These are phyloP conservation scores for Hippophae rhamnoides DNA, from an alignment of 306 rosid genomes.

Conservation along the genomic window DNA sequence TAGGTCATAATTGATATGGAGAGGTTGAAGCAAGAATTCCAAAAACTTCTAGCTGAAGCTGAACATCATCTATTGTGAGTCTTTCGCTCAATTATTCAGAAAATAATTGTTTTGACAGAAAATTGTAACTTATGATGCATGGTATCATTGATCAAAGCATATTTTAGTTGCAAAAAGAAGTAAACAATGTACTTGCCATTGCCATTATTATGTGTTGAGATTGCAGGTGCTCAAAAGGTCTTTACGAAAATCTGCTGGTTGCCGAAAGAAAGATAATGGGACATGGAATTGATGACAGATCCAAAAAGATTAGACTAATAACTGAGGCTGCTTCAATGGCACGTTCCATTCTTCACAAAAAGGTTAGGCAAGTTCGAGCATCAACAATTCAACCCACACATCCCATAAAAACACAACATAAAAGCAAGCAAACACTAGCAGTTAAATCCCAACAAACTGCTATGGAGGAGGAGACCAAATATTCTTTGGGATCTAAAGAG, in stretches of 20 bases:
- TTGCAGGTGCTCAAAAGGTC: slow-evolving; percentile 57
- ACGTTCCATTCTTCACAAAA: slow-evolving; percentile 69
- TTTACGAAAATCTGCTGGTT: slow-evolving; percentile 47
- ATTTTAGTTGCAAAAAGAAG: too few species aligned
- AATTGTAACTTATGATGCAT: too few species aligned
- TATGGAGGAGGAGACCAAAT: slow-evolving; percentile 17
- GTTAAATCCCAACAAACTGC: slow-evolving; percentile 20
- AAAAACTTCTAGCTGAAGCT: slow-evolving; percentile 45
- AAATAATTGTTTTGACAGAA: too few species aligned
- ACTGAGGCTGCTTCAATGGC: slow-evolving; percentile 64
- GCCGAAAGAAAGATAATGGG: slow-evolving; percentile 49
- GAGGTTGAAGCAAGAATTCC: slow-evolving; percentile 61
- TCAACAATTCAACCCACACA: slow-evolving; percentile 35
- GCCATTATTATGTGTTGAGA: neutral
- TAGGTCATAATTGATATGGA: slow-evolving; percentile 89
- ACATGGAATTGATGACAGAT: slow-evolving; percentile 39
- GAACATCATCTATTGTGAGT: slow-evolving; percentile 57
- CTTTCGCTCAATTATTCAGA: slow-evolving; percentile 3
- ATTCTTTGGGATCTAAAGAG: slow-evolving; percentile 23
- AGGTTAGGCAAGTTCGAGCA: slow-evolving; percentile 42
- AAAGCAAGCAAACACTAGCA: slow-evolving; percentile 24
- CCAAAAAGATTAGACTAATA: slow-evolving; percentile 52
- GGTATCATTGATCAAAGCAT: neutral
- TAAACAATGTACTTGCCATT: neutral
- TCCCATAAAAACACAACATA: slow-evolving; percentile 25